Base-by-base conservation (phyloP, 225 moss, liverwort and hornwort genomes). In the Ulota crispa region DNA sequence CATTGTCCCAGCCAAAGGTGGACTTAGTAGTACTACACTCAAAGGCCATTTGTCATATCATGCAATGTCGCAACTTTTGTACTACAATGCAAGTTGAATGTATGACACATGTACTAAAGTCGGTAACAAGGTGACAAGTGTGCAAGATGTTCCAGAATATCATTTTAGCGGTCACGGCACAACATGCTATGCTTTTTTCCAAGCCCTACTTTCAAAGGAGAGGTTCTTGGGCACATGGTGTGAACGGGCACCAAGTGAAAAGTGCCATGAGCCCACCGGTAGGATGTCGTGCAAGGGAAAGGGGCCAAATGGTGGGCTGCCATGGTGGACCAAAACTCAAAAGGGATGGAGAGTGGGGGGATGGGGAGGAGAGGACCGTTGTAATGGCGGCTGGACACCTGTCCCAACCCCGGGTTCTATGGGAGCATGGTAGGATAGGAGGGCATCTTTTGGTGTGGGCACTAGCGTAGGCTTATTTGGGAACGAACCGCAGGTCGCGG, bases 251-350 rank as follows among this genome's bases (percentile, higher is more conserved):
- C 7, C 12, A 1, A 8, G 6, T 5, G 28, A 28, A 30, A 52
- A 24, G 37, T 18, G 19, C 8, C 61, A 7, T 1, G 42, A 64
- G 45, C 42, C 26, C 42, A 30, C 54, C 6, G 63, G 41, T 3
- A 64, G 64, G 64, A 34, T 52, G 70, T n/a, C 27, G 47, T 70
- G 72, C 39, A 23, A 47, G 0, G 1, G 20, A 75, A 45, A 56
- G 64, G 59, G 70, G 59, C 41, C 69, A 53, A 66, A 53, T 67
- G 20, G 70, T 32, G 54, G 63, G 47, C 67, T 55, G 39, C 39
- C 28, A 7, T 30, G 41, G 70, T 15, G 7, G 27, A 24, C 21
- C 7, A 20, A 54, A 13, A 23, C 23, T 37, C 4, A 20, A 31
- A 13, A 16, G 28, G 37, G 19, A 20, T 50, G 13, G 66, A 32